Evolutionary conservation across 108 stramenopile species (phyloP), one percentile per base, ranked within the genome.

Genomic region (Parietichytrium sp.): DNA sequence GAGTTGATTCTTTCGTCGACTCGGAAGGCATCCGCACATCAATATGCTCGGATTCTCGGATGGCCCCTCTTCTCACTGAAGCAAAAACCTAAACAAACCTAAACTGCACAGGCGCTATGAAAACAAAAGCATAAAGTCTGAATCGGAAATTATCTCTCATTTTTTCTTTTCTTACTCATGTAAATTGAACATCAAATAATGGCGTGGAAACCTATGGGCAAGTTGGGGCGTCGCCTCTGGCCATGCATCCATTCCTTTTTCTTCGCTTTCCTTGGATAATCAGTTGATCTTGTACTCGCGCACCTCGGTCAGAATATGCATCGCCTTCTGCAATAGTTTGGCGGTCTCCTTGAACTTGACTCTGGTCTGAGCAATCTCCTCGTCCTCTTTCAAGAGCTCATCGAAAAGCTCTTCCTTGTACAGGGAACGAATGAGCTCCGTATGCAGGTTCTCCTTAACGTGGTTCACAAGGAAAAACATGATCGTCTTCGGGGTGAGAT

Each of bases 391-490:
- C 87, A 97, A 90, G 83, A 96, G 82, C 42, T 82, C 87, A 49
- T 85, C 87, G 53, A 93, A 85, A 78, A 93, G 92, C 27, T 89
- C 91, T 54, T 96, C 95, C 31, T 93, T 87, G 89, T 97, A 99
- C 54, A 99, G 85, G 79, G 93, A 93, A 29, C 91, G 86, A 4
- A 99, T 96, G 47, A 99, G 89, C 87, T 97, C 94, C 83, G 97
- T 96, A 83, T 96, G 97, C 78, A 99, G 82, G 31, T 91, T 92
- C 80, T 95, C 96, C 80, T 92, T 91, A 72, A 93, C 93, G 51
- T 98, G 93, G 82, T 97, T 96, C 30, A 99, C 96, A 30, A 99
- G 85, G 81, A 96, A 97, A 87, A 92, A 95, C 98, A 99, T 99
- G 89, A 99, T 94, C 4, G 96, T 97, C 86, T 99, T 98, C 23